phyloP scores from a whole-genome alignment of 1,284 basidiomycete genomes.

The Heliocybe sulcata region DNA sequence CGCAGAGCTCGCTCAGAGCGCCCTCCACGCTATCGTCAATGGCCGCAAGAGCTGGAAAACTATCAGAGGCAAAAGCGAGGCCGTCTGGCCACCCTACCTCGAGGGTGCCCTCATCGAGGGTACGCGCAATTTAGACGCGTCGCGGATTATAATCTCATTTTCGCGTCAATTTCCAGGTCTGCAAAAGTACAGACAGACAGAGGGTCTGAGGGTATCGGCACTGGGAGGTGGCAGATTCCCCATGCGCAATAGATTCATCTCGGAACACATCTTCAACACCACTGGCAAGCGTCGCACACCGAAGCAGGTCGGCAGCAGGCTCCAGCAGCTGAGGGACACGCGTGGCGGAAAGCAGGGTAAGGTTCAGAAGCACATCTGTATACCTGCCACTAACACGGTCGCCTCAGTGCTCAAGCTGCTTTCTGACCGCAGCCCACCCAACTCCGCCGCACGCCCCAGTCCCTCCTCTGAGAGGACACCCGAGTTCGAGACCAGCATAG shows the following conservation, averaged over 20 bases:
- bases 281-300: slow-evolving; percentile 60
- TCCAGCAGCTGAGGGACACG: slow-evolving; percentile 66
- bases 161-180: slow-evolving; percentile 32
- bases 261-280: slow-evolving; percentile 55
- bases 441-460: slow-evolving; percentile 44
- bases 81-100: slow-evolving; percentile 70
- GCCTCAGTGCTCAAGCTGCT: slow-evolving; percentile 21
- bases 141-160: slow-evolving; percentile 6
- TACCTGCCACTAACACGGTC: neutral
- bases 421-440: neutral
- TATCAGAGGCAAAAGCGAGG: slow-evolving; percentile 54
- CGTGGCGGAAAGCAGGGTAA: slow-evolving; percentile 56
- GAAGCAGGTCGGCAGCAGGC: slow-evolving; percentile 67
- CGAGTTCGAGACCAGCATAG: slow-evolving; percentile 8
- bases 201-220: slow-evolving; percentile 56
- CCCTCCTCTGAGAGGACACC: slow-evolving; percentile 35
- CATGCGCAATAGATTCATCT: slow-evolving; percentile 67
- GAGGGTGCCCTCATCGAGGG: slow-evolving; percentile 72
- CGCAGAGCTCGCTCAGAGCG: slow-evolving; percentile 26
- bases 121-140: slow-evolving; percentile 17
- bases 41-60: slow-evolving; percentile 72
- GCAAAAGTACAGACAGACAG: slow-evolving; percentile 40
- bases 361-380: slow-evolving; percentile 15
- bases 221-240: slow-evolving; percentile 67
- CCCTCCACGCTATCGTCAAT: slow-evolving; percentile 58